Evolutionary conservation across 148 eudicot species (phyloP).

Genomic region (Heliamphora exappendiculata): DNA sequence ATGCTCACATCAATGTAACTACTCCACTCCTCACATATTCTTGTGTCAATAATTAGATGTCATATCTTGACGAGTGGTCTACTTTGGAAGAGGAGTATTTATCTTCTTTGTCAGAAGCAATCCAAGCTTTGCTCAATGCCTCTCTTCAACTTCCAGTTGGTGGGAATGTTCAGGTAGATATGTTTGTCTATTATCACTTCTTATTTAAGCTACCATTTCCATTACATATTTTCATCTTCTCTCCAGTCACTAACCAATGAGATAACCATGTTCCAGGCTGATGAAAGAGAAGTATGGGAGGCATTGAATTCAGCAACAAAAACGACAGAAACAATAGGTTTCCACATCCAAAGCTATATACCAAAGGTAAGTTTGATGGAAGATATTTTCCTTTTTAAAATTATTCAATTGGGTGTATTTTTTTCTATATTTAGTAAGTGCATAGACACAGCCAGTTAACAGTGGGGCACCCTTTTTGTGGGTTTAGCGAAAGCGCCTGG

Average conservation of each 20-base stretch:
- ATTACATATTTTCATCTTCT: background rate
- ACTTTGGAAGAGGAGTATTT: slow-evolving; percentile 55
- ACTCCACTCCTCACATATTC: background rate
- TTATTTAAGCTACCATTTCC: background rate
- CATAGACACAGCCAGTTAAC: background rate
- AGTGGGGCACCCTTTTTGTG: background rate
- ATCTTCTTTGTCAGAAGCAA: slow-evolving; percentile 39
- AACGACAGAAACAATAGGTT: slow-evolving; percentile 43
- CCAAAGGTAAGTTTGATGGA: slow-evolving; percentile 40
- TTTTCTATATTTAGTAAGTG: no score
- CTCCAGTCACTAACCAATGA: slow-evolving; percentile 9
- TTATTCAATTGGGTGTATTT: background rate
- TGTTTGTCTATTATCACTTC: background rate
- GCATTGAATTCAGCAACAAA: slow-evolving; percentile 51
- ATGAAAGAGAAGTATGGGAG: slow-evolving; percentile 42
- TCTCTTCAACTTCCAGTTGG: slow-evolving; percentile 59
- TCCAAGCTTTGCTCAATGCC: slow-evolving; percentile 45
- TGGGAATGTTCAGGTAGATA: slow-evolving; percentile 55
- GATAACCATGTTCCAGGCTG: slow-evolving; percentile 32
- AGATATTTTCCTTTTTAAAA: background rate
- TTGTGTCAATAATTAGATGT: slow-evolving; percentile 35
- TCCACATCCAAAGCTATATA: slow-evolving; percentile 37
- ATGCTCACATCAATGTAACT: background rate
- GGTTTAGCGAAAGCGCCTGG: background rate
- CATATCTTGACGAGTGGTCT: slow-evolving; percentile 67